phyloP scores from a whole-genome alignment of 495 filamentous ascomycete genomes.

The Podospora pseudocomata region DNA sequence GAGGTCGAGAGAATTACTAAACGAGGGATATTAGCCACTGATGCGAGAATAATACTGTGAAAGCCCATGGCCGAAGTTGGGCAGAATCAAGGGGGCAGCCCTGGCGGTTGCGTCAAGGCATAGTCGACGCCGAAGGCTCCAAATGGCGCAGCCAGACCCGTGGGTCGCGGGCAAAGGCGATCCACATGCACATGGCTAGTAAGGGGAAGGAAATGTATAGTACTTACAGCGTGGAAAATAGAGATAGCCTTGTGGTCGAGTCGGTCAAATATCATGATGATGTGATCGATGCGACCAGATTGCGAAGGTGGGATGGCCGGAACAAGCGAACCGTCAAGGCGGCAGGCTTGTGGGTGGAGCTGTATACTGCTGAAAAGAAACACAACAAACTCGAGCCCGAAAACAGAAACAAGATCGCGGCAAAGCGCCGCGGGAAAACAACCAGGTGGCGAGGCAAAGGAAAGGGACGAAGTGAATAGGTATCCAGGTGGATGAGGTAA shows the following conservation, averaged over 20 bases:
- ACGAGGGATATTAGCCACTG: slow-evolving; percentile 19
- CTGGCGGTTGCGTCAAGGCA: background rate
- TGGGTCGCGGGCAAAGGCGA: background rate
- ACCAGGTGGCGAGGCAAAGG: slow-evolving; percentile 1
- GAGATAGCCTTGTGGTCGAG: slow-evolving; percentile 18
- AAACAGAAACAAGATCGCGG: background rate
- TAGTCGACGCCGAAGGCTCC: background rate
- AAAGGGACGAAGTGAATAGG: background rate
- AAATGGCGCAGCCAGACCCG: background rate
- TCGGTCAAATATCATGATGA: slow-evolving; percentile 31
- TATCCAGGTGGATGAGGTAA: slow-evolving; percentile 18
- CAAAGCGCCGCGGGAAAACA: background rate
- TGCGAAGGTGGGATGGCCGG: background rate
- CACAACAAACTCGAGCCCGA: background rate
- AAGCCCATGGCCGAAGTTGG: background rate
- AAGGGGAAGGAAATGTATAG: background rate
- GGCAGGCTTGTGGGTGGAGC: background rate
- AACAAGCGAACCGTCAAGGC: background rate
- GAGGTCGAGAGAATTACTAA: background rate
- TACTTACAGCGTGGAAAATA: slow-evolving; percentile 28
- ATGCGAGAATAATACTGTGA: background rate
- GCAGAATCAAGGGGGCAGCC: background rate
- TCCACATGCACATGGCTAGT: background rate
- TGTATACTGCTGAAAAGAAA: background rate
- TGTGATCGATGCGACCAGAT: slow-evolving; percentile 16